Evolutionary conservation across 139 green algal species (phyloP), one percentile per base, ranked within the genome.

Genomic region (Parachlorella kessleri): DNA sequence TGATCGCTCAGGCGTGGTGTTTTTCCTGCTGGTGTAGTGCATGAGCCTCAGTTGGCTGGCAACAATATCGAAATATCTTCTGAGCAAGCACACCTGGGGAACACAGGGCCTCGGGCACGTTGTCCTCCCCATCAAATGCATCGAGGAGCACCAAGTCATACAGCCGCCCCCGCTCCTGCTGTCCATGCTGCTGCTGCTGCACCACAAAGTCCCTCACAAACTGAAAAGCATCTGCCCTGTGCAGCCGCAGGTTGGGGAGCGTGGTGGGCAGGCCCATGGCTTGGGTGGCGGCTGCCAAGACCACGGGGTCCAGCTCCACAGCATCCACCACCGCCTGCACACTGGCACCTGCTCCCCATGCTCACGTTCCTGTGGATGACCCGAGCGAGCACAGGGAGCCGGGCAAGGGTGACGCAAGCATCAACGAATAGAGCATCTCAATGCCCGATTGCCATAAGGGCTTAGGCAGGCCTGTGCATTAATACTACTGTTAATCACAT

Each of bases 81-180:
- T 59, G 48, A 14, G 14, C 48, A 14, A 37, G 23, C 70, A 1
- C 53, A 84, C 71, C 59, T 68, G 59, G 55, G 37, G 73, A 74
- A 39, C 78, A 85, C 36, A 89, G 67, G 33, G 78, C 38, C 26
- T 65, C 28, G 1, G 88, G 88, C 24, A 89, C 77, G 4, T 83
- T 38, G 80, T 92, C 88, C 4, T 77, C 75, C 21, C 88, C 88
- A 32, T 92, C 88, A 80, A 90, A 92, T 4, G 76, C 85, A 72
- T 92, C 88, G 67, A 92, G 53, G n/a, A 85, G 81, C 6, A 90
- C 59, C 3, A 90, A 18, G 63, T 93, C 88, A 23, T 88, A 88
- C 70, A 42, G n/a, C 37, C 26, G 10, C 32, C 68, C 78, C 6
- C 33, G 28, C 24, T 39, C 33, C 26, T 55, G 72, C 37, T 59